These are phyloP conservation scores for Phlegmacium glaucopus DNA, from an alignment of 768 basidiomycete species.

Conservation along the genomic window DNA sequence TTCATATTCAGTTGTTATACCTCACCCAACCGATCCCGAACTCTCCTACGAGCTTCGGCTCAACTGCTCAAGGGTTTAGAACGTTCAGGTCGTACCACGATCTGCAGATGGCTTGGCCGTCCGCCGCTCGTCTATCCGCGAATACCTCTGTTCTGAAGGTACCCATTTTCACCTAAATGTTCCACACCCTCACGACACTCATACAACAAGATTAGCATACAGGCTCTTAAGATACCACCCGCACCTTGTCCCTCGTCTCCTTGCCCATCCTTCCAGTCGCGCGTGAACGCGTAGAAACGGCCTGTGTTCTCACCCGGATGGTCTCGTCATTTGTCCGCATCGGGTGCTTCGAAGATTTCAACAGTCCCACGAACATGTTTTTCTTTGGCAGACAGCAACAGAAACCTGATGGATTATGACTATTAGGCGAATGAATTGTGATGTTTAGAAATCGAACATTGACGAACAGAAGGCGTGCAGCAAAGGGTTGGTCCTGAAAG, in stretches of 20 bases:
- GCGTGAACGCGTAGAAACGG: conserved; percentile 72
- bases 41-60: conserved; percentile 82
- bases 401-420: conserved; percentile 65
- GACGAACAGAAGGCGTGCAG: conserved; percentile 63
- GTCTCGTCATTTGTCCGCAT: conserved; percentile 91
- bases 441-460: conserved; percentile 52
- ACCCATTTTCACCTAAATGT: neutral
- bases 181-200: neutral
- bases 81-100: conserved; percentile 88
- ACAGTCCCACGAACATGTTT: conserved; percentile 59
- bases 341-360: conserved; percentile 86
- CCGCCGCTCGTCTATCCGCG: conserved; percentile 89
- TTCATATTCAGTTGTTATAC: conserved; percentile 60
- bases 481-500: conserved; percentile 68
- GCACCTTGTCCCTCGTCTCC: conserved; percentile 76
- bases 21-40: conserved; percentile 56
- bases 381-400: conserved; percentile 81
- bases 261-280: conserved; percentile 70
- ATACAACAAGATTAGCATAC: conserved; percentile 31
- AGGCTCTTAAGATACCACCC: conserved; percentile 82
- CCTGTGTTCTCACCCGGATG: conserved; percentile 73
- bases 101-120: conserved; percentile 94
- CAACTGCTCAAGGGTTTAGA: too few species aligned
- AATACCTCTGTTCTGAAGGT: conserved; percentile 94
- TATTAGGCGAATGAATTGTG: conserved; percentile 75